These are phyloP conservation scores for Paramecium octaurelia DNA, from an alignment of 73 alveolate genomes.

Conservation along the genomic window DNA sequence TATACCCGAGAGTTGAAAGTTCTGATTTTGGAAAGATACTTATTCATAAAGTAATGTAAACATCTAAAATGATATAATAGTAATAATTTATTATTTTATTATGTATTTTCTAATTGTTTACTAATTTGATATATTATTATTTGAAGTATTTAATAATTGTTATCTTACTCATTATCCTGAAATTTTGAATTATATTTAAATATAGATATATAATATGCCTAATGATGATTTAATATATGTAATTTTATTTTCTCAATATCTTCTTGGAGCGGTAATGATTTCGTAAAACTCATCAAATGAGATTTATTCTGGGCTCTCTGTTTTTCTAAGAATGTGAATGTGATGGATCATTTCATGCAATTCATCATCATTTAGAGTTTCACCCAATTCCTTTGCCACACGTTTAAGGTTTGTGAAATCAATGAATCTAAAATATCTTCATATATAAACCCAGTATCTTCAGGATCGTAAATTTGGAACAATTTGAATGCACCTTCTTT, in stretches of 20 bases:
- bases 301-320: conserved; percentile 28
- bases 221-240: background rate
- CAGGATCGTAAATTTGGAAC: conserved; percentile 58
- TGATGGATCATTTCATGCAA: conserved; percentile 43
- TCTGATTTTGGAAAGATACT: too few relatives aligned
- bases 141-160: background rate
- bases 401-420: conserved; percentile 29
- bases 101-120: background rate
- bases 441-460: conserved; percentile 45
- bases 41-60: too few relatives aligned
- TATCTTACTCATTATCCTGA: background rate
- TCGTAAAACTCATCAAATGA: conserved; percentile 33
- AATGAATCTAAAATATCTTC: background rate
- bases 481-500: conserved; percentile 69
- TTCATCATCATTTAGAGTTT: conserved; percentile 47
- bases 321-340: conserved; percentile 29
- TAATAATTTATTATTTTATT: background rate
- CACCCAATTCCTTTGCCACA: conserved; percentile 49
- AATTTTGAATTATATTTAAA: background rate
- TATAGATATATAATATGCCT: background rate
- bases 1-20: too few relatives aligned
- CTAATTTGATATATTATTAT: background rate
- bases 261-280: conserved; percentile 48
- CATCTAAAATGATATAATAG: too few relatives aligned
- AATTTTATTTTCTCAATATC: conserved; percentile 14